These are phyloP conservation scores for Pseudopithomyces chartarum DNA, from an alignment of 2,329 filamentous ascomycete species.

Conservation along the genomic window DNA sequence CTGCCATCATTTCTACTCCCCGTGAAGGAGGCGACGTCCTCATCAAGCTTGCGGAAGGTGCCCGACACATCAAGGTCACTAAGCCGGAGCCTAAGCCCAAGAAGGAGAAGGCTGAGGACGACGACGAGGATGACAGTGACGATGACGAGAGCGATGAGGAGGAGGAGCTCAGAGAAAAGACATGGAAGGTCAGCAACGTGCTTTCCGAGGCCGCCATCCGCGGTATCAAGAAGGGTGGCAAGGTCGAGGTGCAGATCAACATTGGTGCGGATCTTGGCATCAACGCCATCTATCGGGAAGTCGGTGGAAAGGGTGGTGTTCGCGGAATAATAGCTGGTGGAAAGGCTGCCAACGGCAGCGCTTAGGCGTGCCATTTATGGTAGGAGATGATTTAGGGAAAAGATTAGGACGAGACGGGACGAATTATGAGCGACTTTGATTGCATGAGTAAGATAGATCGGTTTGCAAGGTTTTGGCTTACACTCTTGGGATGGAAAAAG, in stretches of 20 bases:
- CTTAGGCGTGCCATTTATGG: slow-evolving; percentile 14
- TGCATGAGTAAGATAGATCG: not conserved
- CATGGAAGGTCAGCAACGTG: slow-evolving; percentile 84
- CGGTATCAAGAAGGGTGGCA: slow-evolving; percentile 82
- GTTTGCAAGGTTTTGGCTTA: not conserved
- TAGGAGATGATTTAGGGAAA: not conserved
- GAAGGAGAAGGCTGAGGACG: slow-evolving; percentile 61
- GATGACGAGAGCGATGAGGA: slow-evolving; percentile 68
- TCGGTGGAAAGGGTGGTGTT: slow-evolving; percentile 80
- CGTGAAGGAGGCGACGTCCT: slow-evolving; percentile 86
- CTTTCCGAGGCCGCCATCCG: slow-evolving; percentile 86
- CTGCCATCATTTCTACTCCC: slow-evolving; percentile 76
- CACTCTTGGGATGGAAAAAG: not conserved
- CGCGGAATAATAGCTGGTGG: slow-evolving; percentile 34
- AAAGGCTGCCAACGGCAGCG: slow-evolving; percentile 36
- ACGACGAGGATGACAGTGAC: slow-evolving; percentile 66
- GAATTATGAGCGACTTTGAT: not conserved
- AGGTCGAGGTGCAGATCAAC: slow-evolving; percentile 93
- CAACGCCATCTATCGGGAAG: slow-evolving; percentile 80
- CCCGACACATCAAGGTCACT: slow-evolving; percentile 89
- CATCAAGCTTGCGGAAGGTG: slow-evolving; percentile 85
- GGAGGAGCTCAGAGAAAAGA: slow-evolving; percentile 85
- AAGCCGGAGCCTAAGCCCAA: slow-evolving; percentile 82
- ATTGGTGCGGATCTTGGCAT: slow-evolving; percentile 79
- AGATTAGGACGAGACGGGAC: not conserved